These are phyloP conservation scores for Lactarius quietus DNA, from an alignment of 768 basidiomycete genomes.

Conservation along the genomic window DNA sequence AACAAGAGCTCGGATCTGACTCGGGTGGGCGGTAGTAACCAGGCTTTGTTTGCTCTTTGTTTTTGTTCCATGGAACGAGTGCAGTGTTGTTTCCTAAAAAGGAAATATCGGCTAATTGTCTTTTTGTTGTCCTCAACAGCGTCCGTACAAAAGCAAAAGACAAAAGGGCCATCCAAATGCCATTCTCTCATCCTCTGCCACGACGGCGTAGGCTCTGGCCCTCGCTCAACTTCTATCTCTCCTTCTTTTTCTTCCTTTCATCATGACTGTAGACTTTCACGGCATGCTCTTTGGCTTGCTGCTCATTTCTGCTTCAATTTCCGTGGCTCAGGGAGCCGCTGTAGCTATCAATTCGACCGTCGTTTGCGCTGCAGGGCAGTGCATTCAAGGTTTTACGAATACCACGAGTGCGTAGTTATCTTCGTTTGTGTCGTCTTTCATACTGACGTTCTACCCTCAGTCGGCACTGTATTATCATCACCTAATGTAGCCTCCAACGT, in stretches of 20 bases:
- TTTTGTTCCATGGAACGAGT: background rate
- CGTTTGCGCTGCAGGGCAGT: conserved; percentile 87
- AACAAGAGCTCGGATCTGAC: background rate
- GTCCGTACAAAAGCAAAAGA: conserved; percentile 13
- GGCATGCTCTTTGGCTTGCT: conserved; percentile 19
- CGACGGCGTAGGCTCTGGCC: conserved; percentile 12
- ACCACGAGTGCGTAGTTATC: conserved; percentile 50
- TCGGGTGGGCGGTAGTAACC: background rate
- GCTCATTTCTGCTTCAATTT: background rate
- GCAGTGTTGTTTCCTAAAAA: conserved; percentile 14
- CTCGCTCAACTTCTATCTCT: background rate
- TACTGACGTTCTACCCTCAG: conserved; percentile 36
- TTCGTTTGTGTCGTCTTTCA: conserved; percentile 23
- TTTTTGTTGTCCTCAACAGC: conserved; percentile 11
- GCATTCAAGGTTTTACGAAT: conserved; percentile 75
- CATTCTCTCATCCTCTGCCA: background rate
- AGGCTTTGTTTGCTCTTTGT: background rate
- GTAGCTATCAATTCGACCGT: conserved; percentile 43
- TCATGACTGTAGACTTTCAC: conserved; percentile 11
- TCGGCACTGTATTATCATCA: conserved; percentile 64
- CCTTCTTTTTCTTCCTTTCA: conserved; percentile 6
- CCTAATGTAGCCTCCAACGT: conserved; percentile 50
- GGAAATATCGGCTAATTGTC: background rate
- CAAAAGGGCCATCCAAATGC: background rate
- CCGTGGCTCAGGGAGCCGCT: background rate